Evolutionary conservation across 2,329 filamentous ascomycete species (phyloP), one percentile per base, ranked within the genome.

Genomic region (Pestalotiopsis sp.): DNA sequence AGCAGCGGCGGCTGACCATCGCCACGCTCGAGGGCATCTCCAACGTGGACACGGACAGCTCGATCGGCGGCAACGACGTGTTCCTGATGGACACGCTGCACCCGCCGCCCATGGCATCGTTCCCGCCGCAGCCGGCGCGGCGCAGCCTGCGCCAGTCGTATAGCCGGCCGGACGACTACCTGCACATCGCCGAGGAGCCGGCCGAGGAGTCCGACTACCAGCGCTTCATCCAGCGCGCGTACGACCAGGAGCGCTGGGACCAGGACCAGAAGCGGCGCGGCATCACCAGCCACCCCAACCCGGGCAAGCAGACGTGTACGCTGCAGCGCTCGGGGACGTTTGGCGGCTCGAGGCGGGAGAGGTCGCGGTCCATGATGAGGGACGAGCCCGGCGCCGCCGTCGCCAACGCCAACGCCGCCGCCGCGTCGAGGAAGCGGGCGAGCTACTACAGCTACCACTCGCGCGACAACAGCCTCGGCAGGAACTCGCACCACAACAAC

Each of bases 391-490:
- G 11, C 6, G 41, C 13, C 41, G 13, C 5, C 14, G 41, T n/a
- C 25, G 31, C 31, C 31, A 36, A 36, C 6, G 31, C 31, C 6
- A n/a, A 14, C n/a, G 41, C 41, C n/a, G 41, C 13, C 41, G 41
- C 41, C 45, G 25, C 64, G 11, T 57, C 31, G 31, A 7, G 61
- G 56, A 69, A 68, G 31, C 36, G 68, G 41, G 61, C 66, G 23
- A 69, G 68, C 62, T 17, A 60, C 38, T n/a, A 64, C 38, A 69
- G 68, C 41, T 62, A 68, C 31, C 68, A 66, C 9, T 65, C 65
- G 5, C 59, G 57, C n/a, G 45, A 45, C 13, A 62, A 65, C 59
- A 52, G 25, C 25, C 45, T 9, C 17, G 7, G 17, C 25, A 69
- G 65, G 27, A 41, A 66, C 41, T 61, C 63, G 7, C 57, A 49